Conservation (phyloP, 345 rosid species). For the Rhodamnia argentea region DNA sequence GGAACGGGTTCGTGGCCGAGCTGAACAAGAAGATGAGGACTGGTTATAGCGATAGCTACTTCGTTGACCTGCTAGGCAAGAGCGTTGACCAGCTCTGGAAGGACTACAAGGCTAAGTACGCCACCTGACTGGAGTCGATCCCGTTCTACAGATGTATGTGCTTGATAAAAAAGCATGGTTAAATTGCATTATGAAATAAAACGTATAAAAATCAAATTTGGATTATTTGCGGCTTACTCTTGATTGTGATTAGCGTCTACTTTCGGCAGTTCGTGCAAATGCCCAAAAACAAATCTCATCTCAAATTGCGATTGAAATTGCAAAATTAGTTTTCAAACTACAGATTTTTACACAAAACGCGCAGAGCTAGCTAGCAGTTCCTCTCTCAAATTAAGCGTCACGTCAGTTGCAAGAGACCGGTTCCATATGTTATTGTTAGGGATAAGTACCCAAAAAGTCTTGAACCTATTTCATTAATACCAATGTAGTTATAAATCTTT, state of each 20-base stretch:
- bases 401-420: too few relatives aligned
- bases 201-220: neutral
- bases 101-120: slow-evolving; percentile 61
- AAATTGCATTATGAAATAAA: neutral
- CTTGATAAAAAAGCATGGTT: neutral
- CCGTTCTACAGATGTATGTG: neutral
- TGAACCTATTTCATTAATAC: too few relatives aligned
- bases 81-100: slow-evolving; percentile 55
- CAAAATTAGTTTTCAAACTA: too few relatives aligned
- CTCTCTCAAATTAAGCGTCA: too few relatives aligned
- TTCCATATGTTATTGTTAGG: too few relatives aligned
- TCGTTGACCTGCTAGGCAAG: slow-evolving; percentile 52
- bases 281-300: neutral
- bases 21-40: slow-evolving; percentile 54
- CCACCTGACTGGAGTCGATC: neutral
- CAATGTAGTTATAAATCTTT: too few relatives aligned
- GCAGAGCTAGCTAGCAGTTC: too few relatives aligned
- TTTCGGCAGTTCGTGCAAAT: too few relatives aligned
- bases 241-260: neutral
- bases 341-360: too few relatives aligned
- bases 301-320: too few relatives aligned
- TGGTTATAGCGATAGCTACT: slow-evolving; percentile 31
- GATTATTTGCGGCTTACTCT: neutral
- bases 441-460: too few relatives aligned
- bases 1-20: slow-evolving; percentile 56